Evolutionary conservation across 192 early-diverging fungal genomes (phyloP), one percentile per base, ranked within the genome.

Genomic region (Jimgerdemannia flammicorona): DNA sequence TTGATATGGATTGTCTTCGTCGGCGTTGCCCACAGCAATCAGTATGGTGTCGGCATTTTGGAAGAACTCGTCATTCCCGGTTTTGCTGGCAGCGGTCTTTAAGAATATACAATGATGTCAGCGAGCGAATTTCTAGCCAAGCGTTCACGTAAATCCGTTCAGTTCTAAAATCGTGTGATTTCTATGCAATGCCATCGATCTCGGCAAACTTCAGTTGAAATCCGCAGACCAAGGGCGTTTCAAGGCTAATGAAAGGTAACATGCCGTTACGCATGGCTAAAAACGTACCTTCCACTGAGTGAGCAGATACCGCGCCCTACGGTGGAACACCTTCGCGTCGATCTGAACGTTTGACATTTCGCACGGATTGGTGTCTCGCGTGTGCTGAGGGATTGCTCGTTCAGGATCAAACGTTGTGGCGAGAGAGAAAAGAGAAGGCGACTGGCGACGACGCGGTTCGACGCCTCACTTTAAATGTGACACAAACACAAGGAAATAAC

Each of bases 1-100:
- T 75, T 90, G 90, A 75, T 94, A 95, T 2, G 90, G 84, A 63
- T 85, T 85, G 43, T 92, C 90, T 44, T 91, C 90, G 39, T 96
- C 93, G 20, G 85, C 72, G 43, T 85, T 83, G 40, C 94, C 93
- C 40, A 91, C 81, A n/a, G 90, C 72, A 74, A 92, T 73, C 39
- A 91, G 83, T 71, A 95, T 78, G 1, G 86, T 79, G 73, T 90
- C 87, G 44, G 86, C 81, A 70, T 90, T 82, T 70, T 88, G 82
- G 71, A 87, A 90, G 44, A 82, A 77, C 0, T 89, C 84, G 6
- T 84, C 77, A 44, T 77, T 69, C 4, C 78, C 72, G 72, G 74
- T 68, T 20, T 69, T 75, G 66, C 70, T 69, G 4, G 17, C 64
- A 29, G 6, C 10, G 19, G 70, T 40, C 43, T 41, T 59, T 68